phyloP scores from a whole-genome alignment of 768 basidiomycete genomes.

The Galerina marginata region DNA sequence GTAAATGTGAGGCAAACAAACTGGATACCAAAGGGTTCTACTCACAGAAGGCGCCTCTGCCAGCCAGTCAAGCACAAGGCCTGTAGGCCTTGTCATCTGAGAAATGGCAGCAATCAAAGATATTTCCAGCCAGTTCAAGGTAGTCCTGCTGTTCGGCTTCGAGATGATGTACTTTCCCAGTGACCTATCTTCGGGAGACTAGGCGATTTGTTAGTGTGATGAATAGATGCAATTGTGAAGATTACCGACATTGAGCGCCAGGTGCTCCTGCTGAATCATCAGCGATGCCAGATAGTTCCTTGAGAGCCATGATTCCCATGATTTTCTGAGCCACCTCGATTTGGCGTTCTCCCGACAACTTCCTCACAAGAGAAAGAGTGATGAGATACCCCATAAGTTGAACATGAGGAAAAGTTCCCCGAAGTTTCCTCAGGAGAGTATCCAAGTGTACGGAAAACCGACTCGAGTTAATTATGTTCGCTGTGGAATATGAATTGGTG shows the following conservation, averaged over 20 bases:
- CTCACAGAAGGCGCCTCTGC: conserved; percentile 39
- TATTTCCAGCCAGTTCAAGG: conserved; percentile 61
- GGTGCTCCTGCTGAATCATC: conserved; percentile 40
- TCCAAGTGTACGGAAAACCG: conserved; percentile 47
- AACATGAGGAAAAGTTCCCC: conserved; percentile 53
- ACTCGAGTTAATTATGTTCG: conserved; percentile 65
- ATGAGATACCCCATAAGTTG: conserved; percentile 66
- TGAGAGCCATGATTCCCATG: conserved; percentile 50
- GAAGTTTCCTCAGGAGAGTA: conserved; percentile 56
- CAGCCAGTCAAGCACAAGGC: conserved; percentile 58
- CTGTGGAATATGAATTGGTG: conserved; percentile 46
- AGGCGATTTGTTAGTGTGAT: conserved; percentile 4
- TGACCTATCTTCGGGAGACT: conserved; percentile 52
- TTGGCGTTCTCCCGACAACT: conserved; percentile 62
- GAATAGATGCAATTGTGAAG: not conserved
- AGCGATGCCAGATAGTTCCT: conserved; percentile 51
- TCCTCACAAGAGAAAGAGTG: conserved; percentile 61
- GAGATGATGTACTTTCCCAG: conserved; percentile 54
- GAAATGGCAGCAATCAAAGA: conserved; percentile 59
- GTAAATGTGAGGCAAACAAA: not conserved
- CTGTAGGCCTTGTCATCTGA: conserved; percentile 50
- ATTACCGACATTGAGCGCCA: conserved; percentile 35
- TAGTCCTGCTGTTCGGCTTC: conserved; percentile 66
- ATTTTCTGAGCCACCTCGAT: conserved; percentile 56
- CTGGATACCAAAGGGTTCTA: not conserved